Percentiles rank a stretch among this genome's conserved stretches.
Conservation (phyloP, 2,329 filamentous ascomycete genomes). For the Ophiostoma fasciatum region DNA sequence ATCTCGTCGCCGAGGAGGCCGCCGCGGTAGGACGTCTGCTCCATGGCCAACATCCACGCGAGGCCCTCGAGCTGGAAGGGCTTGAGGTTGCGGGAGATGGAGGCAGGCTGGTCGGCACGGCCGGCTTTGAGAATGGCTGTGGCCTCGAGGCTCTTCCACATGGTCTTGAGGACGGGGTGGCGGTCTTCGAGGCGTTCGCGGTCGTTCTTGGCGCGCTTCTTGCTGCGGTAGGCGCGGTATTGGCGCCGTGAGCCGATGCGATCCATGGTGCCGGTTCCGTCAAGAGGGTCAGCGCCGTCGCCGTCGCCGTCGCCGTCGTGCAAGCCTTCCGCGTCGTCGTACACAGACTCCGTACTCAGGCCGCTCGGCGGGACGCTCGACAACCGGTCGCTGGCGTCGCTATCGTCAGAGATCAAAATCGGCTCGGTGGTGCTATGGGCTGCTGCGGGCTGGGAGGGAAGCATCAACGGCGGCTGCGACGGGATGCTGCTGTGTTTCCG, state of each 20-base stretch:
- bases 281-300: no score
- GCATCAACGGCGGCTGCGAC: neutral
- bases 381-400: neutral
- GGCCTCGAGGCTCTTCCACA: slow-evolving; percentile 68
- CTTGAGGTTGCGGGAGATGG: slow-evolving; percentile 74
- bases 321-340: no score
- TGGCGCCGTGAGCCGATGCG: slow-evolving; percentile 20
- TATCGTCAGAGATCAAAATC: neutral
- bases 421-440: neutral
- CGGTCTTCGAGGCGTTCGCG: slow-evolving; percentile 54
- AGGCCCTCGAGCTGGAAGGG: slow-evolving; percentile 88
- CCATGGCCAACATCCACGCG: slow-evolving; percentile 88
- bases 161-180: slow-evolving; percentile 65
- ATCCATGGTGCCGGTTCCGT: slow-evolving; percentile 1
- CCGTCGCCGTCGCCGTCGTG: no score
- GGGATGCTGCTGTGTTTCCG: no score
- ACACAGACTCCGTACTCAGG: no score
- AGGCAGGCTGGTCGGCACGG: slow-evolving; percentile 54
- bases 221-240: slow-evolving; percentile 15
- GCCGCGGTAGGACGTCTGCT: slow-evolving; percentile 70
- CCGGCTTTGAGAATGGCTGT: slow-evolving; percentile 49
- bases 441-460: no score
- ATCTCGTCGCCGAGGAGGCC: slow-evolving; percentile 94
- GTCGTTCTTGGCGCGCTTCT: slow-evolving; percentile 26
- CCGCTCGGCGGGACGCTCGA: no score